phyloP scores from a whole-genome alignment of 2,329 filamentous ascomycete genomes.

The Beauveria asiatica region DNA sequence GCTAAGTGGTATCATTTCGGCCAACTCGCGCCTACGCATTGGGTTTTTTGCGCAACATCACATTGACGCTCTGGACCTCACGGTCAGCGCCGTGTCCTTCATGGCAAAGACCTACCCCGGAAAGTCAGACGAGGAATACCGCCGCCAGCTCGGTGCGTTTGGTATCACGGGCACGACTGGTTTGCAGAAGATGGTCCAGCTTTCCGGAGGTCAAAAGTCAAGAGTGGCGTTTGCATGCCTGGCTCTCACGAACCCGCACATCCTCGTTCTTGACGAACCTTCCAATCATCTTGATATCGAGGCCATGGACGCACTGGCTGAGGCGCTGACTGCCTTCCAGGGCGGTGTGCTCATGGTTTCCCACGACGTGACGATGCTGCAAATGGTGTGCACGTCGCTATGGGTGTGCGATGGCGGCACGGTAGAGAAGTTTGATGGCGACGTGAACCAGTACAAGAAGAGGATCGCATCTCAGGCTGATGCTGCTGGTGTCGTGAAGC shows the following conservation, averaged over 20 bases:
- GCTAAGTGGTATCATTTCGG: slow-evolving; percentile 72
- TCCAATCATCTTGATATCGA: slow-evolving; percentile 99
- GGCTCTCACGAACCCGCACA: slow-evolving; percentile 88
- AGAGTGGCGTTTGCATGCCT: slow-evolving; percentile 97
- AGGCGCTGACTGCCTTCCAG: slow-evolving; percentile 77
- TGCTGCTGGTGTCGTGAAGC: slow-evolving; percentile 73
- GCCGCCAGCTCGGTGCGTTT: slow-evolving; percentile 84
- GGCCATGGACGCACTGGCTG: slow-evolving; percentile 90
- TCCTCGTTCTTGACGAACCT: slow-evolving; percentile 94
- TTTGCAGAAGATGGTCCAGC: slow-evolving; percentile 85
- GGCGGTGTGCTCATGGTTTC: slow-evolving; percentile 97
- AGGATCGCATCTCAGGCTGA: slow-evolving; percentile 85
- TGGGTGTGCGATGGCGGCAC: slow-evolving; percentile 96
- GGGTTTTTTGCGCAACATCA: slow-evolving; percentile 99
- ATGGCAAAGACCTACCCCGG: slow-evolving; percentile 91
- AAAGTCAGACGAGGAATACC: slow-evolving; percentile 91
- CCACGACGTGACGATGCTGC: slow-evolving; percentile 97
- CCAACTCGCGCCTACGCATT: slow-evolving; percentile 78
- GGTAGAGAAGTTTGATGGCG: slow-evolving; percentile 91
- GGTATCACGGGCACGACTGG: slow-evolving; percentile 90
- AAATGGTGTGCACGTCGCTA: slow-evolving; percentile 86
- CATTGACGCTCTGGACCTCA: slow-evolving; percentile 90
- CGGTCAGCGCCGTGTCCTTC: slow-evolving; percentile 82
- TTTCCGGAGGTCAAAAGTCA: slow-evolving; percentile 97
- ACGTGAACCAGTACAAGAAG: slow-evolving; percentile 97